phyloP scores from a whole-genome alignment of 2,329 filamentous ascomycete genomes.

The Penicillium sp. region DNA sequence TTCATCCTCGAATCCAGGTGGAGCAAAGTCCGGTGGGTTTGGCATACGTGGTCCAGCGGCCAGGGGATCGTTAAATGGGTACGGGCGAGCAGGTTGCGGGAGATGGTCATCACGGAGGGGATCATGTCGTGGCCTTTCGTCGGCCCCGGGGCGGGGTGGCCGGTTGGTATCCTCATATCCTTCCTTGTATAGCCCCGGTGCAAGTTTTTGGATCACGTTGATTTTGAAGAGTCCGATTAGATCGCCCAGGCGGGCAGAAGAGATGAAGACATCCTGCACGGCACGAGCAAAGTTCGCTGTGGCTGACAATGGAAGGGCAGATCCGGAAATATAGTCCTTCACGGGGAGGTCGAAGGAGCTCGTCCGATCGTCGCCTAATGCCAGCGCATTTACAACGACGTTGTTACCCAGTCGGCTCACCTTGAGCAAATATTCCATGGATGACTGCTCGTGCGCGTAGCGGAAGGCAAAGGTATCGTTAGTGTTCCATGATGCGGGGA shows the following conservation, averaged over 20 bases:
- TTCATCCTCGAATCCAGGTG: constrained; percentile 92
- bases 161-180: constrained; percentile 69
- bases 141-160: constrained; percentile 44
- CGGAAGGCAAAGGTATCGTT: constrained; percentile 76
- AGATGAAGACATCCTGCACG: constrained; percentile 71
- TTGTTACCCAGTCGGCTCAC: constrained; percentile 81
- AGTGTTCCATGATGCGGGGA: constrained; percentile 81
- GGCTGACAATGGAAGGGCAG: constrained; percentile 58
- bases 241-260: constrained; percentile 68
- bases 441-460: constrained; percentile 83
- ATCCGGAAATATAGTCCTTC: constrained; percentile 74
- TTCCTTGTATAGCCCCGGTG: constrained; percentile 75
- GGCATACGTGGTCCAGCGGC: constrained; percentile 64
- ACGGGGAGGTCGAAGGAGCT: constrained; percentile 74
- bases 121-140: constrained; percentile 47
- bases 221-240: constrained; percentile 74
- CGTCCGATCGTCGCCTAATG: constrained; percentile 79
- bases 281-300: constrained; percentile 33
- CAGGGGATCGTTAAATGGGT: constrained; percentile 70
- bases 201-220: constrained; percentile 81
- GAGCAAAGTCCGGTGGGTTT: constrained; percentile 75
- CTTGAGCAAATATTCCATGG: constrained; percentile 82
- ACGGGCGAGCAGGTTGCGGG: constrained; percentile 67
- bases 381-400: constrained; percentile 80
- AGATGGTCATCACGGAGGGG: constrained; percentile 57